Conservation (phyloP, 495 filamentous ascomycete genomes). For the Amphirosellinia nigrospora region DNA sequence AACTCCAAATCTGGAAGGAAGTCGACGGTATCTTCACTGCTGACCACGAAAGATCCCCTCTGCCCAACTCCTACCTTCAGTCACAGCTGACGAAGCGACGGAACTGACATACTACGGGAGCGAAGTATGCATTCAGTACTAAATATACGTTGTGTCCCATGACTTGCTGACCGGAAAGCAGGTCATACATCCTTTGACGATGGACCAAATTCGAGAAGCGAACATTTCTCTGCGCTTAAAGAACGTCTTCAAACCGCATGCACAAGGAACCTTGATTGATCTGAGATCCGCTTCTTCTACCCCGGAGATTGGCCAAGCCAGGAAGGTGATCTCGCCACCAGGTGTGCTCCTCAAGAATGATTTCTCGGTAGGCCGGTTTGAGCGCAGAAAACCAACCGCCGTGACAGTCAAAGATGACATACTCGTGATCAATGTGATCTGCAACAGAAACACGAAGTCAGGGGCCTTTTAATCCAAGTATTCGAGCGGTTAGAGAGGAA, state of each 20-base stretch:
- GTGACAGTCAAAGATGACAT: slow-evolving; percentile 49
- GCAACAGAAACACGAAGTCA: slow-evolving; percentile 46
- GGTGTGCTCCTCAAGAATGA: slow-evolving; percentile 47
- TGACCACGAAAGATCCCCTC: slow-evolving; percentile 61
- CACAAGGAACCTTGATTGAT: slow-evolving; percentile 47
- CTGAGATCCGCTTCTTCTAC: slow-evolving; percentile 27
- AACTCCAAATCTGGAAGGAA: slow-evolving; percentile 63
- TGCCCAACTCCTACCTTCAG: slow-evolving; percentile 53
- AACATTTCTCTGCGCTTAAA: slow-evolving; percentile 48
- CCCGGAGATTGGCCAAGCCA: slow-evolving; percentile 16
- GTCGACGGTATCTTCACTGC: slow-evolving; percentile 65
- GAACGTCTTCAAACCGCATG: slow-evolving; percentile 49
- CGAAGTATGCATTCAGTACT: slow-evolving; percentile 36
- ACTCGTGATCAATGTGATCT: slow-evolving; percentile 45
- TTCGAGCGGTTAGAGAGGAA: slow-evolving; percentile 42
- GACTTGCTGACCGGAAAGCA: slow-evolving; percentile 29
- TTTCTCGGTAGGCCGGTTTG: slow-evolving; percentile 43
- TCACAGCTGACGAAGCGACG: slow-evolving; percentile 59
- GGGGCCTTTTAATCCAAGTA: slow-evolving; percentile 46
- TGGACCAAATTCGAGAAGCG: slow-evolving; percentile 49
- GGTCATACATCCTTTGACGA: slow-evolving; percentile 53
- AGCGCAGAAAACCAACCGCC: slow-evolving; percentile 45
- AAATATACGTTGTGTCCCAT: neutral
- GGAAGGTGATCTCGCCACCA: slow-evolving; percentile 25
- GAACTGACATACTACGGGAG: slow-evolving; percentile 62